A percentile compares a stretch with the other conserved stretches of the same genome.
Conservation (phyloP, 208 protist genomes). For the Trypanosoma boissoni region DNA sequence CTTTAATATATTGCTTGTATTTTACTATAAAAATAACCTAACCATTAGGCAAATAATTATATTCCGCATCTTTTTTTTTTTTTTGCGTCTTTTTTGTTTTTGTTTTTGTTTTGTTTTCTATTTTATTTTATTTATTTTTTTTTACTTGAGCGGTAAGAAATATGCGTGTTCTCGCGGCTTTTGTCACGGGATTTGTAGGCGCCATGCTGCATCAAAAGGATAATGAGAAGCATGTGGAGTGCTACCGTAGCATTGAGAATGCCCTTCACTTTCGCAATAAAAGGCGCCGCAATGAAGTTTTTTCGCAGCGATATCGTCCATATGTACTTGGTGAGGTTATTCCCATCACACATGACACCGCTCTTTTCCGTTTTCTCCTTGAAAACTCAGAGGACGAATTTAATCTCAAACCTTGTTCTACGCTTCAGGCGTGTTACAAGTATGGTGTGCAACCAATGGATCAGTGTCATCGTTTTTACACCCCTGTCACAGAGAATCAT, state of each 20-base stretch:
- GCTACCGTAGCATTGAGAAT: constrained; percentile 78
- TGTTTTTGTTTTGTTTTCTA: neutral
- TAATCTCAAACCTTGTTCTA: constrained; percentile 83
- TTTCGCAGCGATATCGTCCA: constrained; percentile 77
- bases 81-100: constrained; percentile 4
- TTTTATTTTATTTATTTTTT: constrained; percentile 1
- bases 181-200: constrained; percentile 24
- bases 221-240: constrained; percentile 28
- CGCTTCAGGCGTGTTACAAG: constrained; percentile 88
- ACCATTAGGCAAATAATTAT: constrained; percentile 1
- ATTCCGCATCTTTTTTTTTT: neutral
- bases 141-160: neutral
- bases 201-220: constrained; percentile 19
- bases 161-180: constrained; percentile 52
- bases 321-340: constrained; percentile 84
- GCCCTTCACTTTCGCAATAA: constrained; percentile 67
- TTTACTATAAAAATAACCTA: no score
- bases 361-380: constrained; percentile 87
- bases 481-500: constrained; percentile 81
- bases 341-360: constrained; percentile 82
- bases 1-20: no score
- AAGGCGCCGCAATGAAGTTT: constrained; percentile 42
- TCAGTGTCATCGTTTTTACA: constrained; percentile 90
- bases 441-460: constrained; percentile 81
- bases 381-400: constrained; percentile 71